Base-by-base conservation (phyloP, 2,329 filamentous ascomycete genomes). In the Cyclaneusma minus region DNA sequence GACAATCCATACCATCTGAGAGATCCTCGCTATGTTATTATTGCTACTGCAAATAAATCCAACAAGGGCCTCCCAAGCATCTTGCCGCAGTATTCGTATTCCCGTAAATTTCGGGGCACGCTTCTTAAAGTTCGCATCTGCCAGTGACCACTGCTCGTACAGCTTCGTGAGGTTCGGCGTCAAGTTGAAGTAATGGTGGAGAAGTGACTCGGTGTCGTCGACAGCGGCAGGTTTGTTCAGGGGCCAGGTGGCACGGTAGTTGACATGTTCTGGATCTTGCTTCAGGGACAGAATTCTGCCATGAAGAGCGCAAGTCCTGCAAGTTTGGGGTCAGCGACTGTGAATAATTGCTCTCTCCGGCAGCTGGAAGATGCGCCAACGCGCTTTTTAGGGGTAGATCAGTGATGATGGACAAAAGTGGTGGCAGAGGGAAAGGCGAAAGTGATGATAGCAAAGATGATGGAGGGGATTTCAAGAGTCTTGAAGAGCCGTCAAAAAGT, bases 31-130 rank as follows among this genome's bases (percentile, higher is more conserved):
- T 33, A 98, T 98, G 48, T 98, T 94, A 55, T 98, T 98, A 54
- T 98, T 98, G 53, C 84, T 93, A 52, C 85, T 94, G 62, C 89
- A 98, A 36, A 98, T 98, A 52, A 98, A 98, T 30, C 79, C 76
- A 13, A 98, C 61, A 13, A 98, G 60, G 1, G 89, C 74, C 51
- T 98, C 89, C 89, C 91, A 98, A 1, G 87, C 75, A 57, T 94
- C 85, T 55, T 98, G 89, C 41, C 77, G 81, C 22, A 98, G 57
- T 37, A 98, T 94, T 13, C 89, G 74, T 29, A 98, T 79, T 8
- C 91, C 89, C 0, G 77, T 76, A 48, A 98, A 98, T 29, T 76
- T 73, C 0, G 80, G 76, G 0, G 89, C 87, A 39, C 81, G 82
- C 44, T 75, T 78, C 41, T 74, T 77, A 54, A 98, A 98, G 49